Evolutionary conservation across 345 rosid species (phyloP), one percentile per base, ranked within the genome.

Genomic region (Melastoma malabathricum): DNA sequence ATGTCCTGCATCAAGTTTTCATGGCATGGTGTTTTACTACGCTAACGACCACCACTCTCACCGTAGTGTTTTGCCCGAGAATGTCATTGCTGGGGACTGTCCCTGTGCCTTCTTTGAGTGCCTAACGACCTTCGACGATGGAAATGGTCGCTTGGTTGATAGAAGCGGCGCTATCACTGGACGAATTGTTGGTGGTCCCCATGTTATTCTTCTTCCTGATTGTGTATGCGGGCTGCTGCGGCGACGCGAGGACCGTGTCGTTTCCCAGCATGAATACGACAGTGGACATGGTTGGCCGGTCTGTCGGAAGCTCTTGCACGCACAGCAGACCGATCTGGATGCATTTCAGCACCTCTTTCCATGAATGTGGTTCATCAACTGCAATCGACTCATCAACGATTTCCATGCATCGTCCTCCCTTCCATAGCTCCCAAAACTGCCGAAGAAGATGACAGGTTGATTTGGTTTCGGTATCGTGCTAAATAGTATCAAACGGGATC

Each of bases 371-470:
- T 4, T 59, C 64, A 3, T 31, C 59, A 27, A 22, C 25, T 22
- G 25, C 25, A 22, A 76, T 20, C 17, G 59, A 56, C 3, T 39
- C 34, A 20, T 78, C 85, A 9, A 71, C 61, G 3, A 74, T 17
- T 19, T 70, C 71, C 55, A 34, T 0, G 16, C 64, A 70, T 48
- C 18, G 65, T 38, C 59, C 68, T 23, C 69, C 68, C 12, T 51
- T 51, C 83, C 83, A 77, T 41, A 68, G 69, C 19, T 62, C 72
- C 93, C 89, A 89, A 20, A 68, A 68, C 93, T 83, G 41, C 38
- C 38, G 34, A 4, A 47, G 15, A 0, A 13, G 14, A 12, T 16
- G 1, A 47, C 2, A 31, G 38, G 38, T 31, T 31, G 38, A 31
- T 31, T 31, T 31, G 38, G 7, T 31, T 9, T 5, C 6, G 38